Evolutionary conservation across 768 basidiomycete genomes (phyloP).

Genomic region (Mrakia blollopis): DNA sequence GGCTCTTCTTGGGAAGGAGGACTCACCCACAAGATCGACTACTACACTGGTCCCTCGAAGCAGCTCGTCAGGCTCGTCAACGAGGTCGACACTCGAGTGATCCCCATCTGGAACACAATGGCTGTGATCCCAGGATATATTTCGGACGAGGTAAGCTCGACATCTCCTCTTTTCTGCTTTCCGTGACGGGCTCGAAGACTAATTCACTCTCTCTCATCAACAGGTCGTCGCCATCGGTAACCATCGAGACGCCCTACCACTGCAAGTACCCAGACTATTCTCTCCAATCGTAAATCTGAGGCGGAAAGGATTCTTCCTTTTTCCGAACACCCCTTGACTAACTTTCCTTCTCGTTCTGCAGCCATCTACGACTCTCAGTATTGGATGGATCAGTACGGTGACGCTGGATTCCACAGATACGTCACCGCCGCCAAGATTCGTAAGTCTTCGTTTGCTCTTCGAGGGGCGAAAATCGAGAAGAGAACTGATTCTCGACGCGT

Average conservation of each 20-base stretch:
- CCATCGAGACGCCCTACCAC: constrained; percentile 47
- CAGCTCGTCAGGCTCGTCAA: constrained; percentile 57
- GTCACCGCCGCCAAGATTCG: constrained; percentile 35
- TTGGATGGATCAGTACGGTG: constrained; percentile 64
- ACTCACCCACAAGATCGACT: constrained; percentile 44
- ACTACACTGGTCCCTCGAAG: constrained; percentile 48
- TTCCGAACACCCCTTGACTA: no score
- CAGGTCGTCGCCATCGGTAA: constrained; percentile 3
- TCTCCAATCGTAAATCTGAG: no score
- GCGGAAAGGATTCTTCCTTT: no score
- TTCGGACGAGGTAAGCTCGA: constrained; percentile 57
- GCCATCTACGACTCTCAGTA: constrained; percentile 35
- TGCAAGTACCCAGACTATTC: background rate
- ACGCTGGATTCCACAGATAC: constrained; percentile 69
- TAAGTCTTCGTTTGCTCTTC: background rate
- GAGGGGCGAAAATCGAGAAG: background rate
- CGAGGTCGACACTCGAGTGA: constrained; percentile 70
- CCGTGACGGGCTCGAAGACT: background rate
- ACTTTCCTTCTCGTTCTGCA: no score
- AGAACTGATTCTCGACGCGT: background rate
- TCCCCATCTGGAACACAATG: constrained; percentile 73
- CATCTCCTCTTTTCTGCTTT: background rate
- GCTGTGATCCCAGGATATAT: constrained; percentile 76
- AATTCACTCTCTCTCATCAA: background rate
- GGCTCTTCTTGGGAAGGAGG: constrained; percentile 44